A percentile compares a stretch with the other conserved stretches of the same genome.
Evolutionary conservation across 106 monocot species (phyloP).

Genomic region (Dioscorea zingiberensis): DNA sequence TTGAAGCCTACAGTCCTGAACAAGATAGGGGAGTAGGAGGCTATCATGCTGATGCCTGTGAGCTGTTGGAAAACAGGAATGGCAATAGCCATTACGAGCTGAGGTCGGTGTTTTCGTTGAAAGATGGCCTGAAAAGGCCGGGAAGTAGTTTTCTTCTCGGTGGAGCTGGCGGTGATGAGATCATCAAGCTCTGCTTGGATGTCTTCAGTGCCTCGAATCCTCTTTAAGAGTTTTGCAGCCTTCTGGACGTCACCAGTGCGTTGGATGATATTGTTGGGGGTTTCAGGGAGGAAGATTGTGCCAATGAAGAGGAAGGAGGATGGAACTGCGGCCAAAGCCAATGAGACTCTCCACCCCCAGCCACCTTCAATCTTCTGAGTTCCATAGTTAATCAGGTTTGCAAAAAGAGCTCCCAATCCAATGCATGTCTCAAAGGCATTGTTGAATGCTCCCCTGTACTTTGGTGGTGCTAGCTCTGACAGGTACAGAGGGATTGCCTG

Average conservation of each 20-base stretch:
- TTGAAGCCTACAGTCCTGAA: conserved; percentile 14
- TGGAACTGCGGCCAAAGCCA: not conserved
- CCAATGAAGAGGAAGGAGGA: conserved; percentile 9
- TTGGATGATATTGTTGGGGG: conserved; percentile 22
- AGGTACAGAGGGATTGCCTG: conserved; percentile 32
- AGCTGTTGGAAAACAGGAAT: conserved; percentile 24
- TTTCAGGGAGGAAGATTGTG: conserved; percentile 13
- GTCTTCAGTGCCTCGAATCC: conserved; percentile 16
- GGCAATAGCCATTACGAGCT: conserved; percentile 14
- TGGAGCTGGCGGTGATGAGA: not conserved
- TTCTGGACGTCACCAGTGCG: not conserved
- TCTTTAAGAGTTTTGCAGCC: not conserved
- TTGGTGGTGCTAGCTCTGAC: conserved; percentile 24
- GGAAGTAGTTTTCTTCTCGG: not conserved
- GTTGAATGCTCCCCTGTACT: conserved; percentile 21
- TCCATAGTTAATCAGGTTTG: conserved; percentile 16
- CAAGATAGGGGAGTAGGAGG: conserved; percentile 29
- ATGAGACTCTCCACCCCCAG: conserved; percentile 19
- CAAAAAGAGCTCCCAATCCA: conserved; percentile 2
- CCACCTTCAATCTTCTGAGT: conserved; percentile 6
- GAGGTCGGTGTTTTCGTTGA: conserved; percentile 14
- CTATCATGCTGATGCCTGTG: conserved; percentile 18
- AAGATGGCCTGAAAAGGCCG: not conserved
- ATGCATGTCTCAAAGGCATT: conserved; percentile 1
- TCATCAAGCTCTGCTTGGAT: conserved; percentile 13